A percentile compares a stretch with the other conserved stretches of the same genome.
Conservation (phyloP, 345 rosid species). For the Erodium maritimum region DNA sequence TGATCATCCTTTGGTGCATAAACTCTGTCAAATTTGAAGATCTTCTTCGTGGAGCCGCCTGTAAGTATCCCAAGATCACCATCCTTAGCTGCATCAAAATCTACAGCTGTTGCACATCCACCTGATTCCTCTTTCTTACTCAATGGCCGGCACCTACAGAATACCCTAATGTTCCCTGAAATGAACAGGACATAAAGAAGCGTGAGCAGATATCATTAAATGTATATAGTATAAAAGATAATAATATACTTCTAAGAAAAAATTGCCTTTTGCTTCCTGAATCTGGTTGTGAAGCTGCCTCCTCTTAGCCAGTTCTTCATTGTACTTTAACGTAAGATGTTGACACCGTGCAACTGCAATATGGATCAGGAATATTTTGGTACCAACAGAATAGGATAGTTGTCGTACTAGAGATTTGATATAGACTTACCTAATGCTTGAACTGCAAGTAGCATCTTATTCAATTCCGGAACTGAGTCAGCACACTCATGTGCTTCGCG, state of each 20-base stretch:
- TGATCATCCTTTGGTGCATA: conserved; percentile 81
- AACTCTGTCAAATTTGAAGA: conserved; percentile 76
- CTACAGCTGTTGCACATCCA: conserved; percentile 48
- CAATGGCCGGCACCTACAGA: conserved; percentile 88
- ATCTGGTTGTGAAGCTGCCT: conserved; percentile 82
- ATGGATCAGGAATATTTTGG: conserved; percentile 13
- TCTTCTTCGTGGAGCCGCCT: conserved; percentile 48
- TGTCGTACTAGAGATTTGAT: background rate
- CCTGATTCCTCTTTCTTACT: conserved; percentile 55
- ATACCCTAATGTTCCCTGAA: conserved; percentile 91
- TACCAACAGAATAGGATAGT: background rate
- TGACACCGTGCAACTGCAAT: conserved; percentile 78
- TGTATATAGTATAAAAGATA: background rate
- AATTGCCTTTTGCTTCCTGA: conserved; percentile 73
- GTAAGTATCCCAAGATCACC: conserved; percentile 81
- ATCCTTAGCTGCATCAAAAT: conserved; percentile 75
- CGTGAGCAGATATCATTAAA: background rate
- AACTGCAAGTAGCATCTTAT: conserved; percentile 74
- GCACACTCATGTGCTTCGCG: conserved; percentile 71
- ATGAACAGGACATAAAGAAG: conserved; percentile 2
- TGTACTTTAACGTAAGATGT: conserved; percentile 69
- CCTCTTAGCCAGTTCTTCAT: conserved; percentile 76
- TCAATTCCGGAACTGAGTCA: conserved; percentile 66
- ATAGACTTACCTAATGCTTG: conserved; percentile 65
- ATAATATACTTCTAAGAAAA: background rate